A percentile compares a stretch with the other conserved stretches of the same genome.
Conservation (phyloP, 768 basidiomycete species). For the Cytidiella melzeri region DNA sequence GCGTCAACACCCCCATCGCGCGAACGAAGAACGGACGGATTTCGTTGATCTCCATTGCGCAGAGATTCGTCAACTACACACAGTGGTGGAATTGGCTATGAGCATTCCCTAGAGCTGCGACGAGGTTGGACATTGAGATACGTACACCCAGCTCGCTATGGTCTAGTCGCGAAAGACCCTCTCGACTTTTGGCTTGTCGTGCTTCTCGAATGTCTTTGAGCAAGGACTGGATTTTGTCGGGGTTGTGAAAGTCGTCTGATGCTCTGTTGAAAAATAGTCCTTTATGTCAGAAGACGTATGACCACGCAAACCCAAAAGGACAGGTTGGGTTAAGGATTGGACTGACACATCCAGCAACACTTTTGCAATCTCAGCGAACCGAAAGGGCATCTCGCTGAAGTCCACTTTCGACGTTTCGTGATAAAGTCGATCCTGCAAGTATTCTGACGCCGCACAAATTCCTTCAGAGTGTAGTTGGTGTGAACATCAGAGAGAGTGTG, state of each 20-base stretch:
- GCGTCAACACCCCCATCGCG: slow-evolving; percentile 69
- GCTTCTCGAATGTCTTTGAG: slow-evolving; percentile 96
- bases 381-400: slow-evolving; percentile 80
- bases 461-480: neutral
- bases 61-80: slow-evolving; percentile 72
- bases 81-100: neutral
- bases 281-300: neutral
- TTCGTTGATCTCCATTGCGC: slow-evolving; percentile 91
- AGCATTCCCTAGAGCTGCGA: neutral
- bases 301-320: no score
- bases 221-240: slow-evolving; percentile 78
- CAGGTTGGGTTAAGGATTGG: neutral
- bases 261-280: slow-evolving; percentile 48
- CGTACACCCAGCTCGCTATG: slow-evolving; percentile 75
- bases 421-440: slow-evolving; percentile 65
- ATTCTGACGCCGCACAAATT: slow-evolving; percentile 48
- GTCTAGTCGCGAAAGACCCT: slow-evolving; percentile 76
- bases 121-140: no score
- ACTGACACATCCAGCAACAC: slow-evolving; percentile 88
- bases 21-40: slow-evolving; percentile 84
- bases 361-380: slow-evolving; percentile 87
- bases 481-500: neutral
- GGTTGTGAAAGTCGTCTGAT: slow-evolving; percentile 80
- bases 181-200: slow-evolving; percentile 87
- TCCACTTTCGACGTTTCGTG: slow-evolving; percentile 67